Conservation (phyloP, 2,329 filamentous ascomycete species). For the Xylariaceae sp. region DNA sequence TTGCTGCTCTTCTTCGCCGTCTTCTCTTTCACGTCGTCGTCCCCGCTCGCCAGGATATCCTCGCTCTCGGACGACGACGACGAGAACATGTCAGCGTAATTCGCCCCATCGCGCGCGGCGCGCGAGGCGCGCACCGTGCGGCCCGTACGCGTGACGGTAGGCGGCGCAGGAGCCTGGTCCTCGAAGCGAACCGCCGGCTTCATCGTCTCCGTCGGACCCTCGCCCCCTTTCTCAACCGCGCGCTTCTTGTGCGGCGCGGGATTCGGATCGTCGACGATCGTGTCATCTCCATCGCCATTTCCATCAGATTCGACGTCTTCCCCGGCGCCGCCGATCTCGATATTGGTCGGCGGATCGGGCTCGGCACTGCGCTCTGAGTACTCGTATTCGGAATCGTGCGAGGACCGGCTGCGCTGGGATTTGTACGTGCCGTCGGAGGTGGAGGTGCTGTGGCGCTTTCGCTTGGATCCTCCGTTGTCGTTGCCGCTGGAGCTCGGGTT, state of each 20-base stretch:
- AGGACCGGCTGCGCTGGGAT: not conserved
- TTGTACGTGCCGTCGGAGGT: not conserved
- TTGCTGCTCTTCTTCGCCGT: not conserved
- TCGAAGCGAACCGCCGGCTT: not conserved
- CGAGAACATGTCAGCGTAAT: not conserved
- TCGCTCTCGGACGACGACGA: not conserved
- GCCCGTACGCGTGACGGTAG: conserved; percentile 3
- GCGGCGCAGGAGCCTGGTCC: not conserved
- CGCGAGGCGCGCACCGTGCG: conserved; percentile 2
- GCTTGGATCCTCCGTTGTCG: not conserved
- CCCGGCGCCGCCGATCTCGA: conserved; percentile 7
- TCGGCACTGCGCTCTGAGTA: conserved; percentile 27
- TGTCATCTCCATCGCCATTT: not conserved
- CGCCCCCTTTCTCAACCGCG: not conserved
- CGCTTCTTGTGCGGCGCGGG: not conserved
- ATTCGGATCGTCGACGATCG: not conserved
- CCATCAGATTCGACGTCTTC: not conserved
- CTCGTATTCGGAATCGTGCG: conserved; percentile 20
- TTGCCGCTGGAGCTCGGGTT: not conserved
- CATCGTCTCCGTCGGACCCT: not conserved
- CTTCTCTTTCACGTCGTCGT: not conserved
- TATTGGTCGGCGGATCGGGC: conserved; percentile 19
- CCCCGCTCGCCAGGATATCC: not conserved
- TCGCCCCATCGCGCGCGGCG: not conserved
- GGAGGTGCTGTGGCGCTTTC: conserved; percentile 15